Evolutionary conservation across 2,329 filamentous ascomycete genomes (phyloP), one percentile per base, ranked within the genome.

Genomic region (Teratosphaeria nubilosa): DNA sequence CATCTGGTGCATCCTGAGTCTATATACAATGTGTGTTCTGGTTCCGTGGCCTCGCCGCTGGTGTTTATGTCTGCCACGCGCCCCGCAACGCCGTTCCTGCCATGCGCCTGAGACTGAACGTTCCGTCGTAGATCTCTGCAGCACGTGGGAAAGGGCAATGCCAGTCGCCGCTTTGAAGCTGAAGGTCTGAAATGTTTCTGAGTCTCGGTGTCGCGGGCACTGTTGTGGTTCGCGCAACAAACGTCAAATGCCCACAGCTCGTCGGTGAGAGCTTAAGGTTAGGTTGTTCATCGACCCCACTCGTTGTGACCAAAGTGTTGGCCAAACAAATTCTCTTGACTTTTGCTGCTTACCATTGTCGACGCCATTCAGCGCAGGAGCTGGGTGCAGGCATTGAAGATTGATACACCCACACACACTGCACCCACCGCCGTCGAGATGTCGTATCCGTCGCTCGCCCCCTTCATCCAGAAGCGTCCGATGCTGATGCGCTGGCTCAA

Each of bases 401-500:
- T 24, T n/a, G 9, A 48, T 22, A 60, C 62, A 65, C 62, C 54
- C 60, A 62, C 58, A 60, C 48, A 56, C 57, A 56, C 61, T 32
- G 57, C 58, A 48, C 56, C 48, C 58, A 62, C 66, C 70, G 66
- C 66, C 51, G 34, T 30, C 67, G 73, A 72, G 74, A 88, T 90
- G 86, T 86, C 85, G 74, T 82, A 84, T 71, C 84, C 84, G 64
- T 86, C 80, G 71, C 82, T 90, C 76, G 83, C 87, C 70, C 87
- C 84, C 68, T 91, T 85, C 73, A 83, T 96, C 73, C 73, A 85
- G 73, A 87, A 87, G 81, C 86, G 91, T 71, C 91, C 92, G 67
- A 96, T 89, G 89, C 84, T 97, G 72, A 79, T 80, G 76, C 86
- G 81, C 69, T 81, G 87, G 78, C 78, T 97, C 76, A 84, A 80